Percentiles rank a stretch among this genome's conserved stretches.
Evolutionary conservation across 805 yeast genomes (phyloP).

Genomic region (Lipomyces kockii): DNA sequence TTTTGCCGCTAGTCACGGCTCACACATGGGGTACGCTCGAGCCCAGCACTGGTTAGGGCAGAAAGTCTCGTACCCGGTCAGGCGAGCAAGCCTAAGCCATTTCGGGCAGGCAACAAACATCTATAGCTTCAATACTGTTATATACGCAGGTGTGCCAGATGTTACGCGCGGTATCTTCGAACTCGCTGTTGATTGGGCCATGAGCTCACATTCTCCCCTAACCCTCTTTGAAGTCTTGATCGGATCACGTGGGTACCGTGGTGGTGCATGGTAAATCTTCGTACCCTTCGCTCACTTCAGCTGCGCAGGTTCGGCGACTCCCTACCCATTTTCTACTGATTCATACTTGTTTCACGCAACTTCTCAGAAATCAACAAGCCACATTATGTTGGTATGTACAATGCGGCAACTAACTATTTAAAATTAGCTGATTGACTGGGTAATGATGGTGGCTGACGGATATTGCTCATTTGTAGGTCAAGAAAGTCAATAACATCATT

Average conservation of each 20-base stretch:
- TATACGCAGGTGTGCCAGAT: not conserved
- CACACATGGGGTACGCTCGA: not conserved
- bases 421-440: too few relatives aligned
- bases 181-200: not conserved
- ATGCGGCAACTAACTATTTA: not conserved
- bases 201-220: not conserved
- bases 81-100: not conserved
- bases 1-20: not conserved
- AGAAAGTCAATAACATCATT: slow-evolving; percentile 22
- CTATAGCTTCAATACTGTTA: not conserved
- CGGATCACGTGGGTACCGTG: not conserved
- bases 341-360: not conserved
- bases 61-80: not conserved
- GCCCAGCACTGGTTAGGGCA: not conserved
- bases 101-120: not conserved
- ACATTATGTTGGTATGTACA: not conserved
- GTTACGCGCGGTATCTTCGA: not conserved
- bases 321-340: not conserved
- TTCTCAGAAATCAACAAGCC: not conserved
- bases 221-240: not conserved
- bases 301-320: not conserved
- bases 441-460: not conserved
- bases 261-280: not conserved
- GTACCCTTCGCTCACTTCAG: not conserved
- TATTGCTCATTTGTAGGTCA: not conserved